A percentile compares a stretch with the other conserved stretches of the same genome.
Conservation (phyloP, 805 yeast genomes). For the Candida silvicultrix region DNA sequence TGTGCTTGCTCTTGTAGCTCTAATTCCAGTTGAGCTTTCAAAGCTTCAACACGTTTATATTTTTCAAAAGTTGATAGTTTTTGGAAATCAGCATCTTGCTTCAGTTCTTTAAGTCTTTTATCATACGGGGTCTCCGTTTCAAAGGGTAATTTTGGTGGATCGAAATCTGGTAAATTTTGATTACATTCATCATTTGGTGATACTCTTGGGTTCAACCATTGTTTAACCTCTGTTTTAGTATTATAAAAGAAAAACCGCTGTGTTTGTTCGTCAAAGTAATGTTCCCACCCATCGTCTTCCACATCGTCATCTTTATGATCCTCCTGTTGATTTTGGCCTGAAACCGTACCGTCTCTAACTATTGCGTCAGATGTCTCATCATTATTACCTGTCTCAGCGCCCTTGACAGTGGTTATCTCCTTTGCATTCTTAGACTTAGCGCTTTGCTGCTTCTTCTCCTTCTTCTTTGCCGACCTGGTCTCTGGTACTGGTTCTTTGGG, state of each 20-base stretch:
- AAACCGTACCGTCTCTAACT: neutral
- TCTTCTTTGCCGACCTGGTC: too few species aligned
- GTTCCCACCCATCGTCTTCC: slow-evolving; percentile 11
- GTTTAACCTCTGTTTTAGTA: slow-evolving; percentile 3
- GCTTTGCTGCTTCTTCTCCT: too few species aligned
- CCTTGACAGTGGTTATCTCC: too few species aligned
- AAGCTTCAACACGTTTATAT: slow-evolving; percentile 4
- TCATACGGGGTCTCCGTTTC: slow-evolving; percentile 2
- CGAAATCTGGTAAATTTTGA: slow-evolving; percentile 5
- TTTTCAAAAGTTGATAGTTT: slow-evolving; percentile 8
- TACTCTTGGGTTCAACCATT: slow-evolving; percentile 11
- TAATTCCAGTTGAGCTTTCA: slow-evolving; percentile 2
- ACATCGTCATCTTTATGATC: neutral
- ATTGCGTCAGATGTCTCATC: neutral
- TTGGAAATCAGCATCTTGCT: slow-evolving; percentile 4
- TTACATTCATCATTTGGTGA: slow-evolving; percentile 3
- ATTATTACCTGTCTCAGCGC: too few species aligned
- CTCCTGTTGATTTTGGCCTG: neutral
- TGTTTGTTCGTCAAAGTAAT: slow-evolving; percentile 5
- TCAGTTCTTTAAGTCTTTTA: neutral
- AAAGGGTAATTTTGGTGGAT: slow-evolving; percentile 9
- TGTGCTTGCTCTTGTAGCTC: neutral
- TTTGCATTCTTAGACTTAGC: too few species aligned
- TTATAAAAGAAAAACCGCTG: slow-evolving; percentile 7
- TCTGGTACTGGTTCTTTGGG: neutral